Conservation (phyloP, 2,329 filamentous ascomycete species). For the Daldinia sp. region DNA sequence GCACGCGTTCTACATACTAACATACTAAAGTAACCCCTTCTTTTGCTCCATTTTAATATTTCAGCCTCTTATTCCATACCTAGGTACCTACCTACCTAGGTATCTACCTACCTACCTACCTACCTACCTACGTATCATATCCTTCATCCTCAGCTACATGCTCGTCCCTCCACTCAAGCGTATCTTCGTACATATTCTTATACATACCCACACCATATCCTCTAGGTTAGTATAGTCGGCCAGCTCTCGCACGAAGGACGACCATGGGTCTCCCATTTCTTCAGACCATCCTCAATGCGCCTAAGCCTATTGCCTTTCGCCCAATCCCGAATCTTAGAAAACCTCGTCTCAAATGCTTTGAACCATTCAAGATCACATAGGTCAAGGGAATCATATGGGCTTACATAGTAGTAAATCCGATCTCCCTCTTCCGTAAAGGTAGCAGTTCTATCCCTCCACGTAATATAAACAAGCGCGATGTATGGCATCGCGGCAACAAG, state of each 20-base stretch:
- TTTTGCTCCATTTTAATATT: neutral
- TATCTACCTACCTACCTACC: neutral
- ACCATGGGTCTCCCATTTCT: neutral
- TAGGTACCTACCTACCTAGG: too few species aligned
- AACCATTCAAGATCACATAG: neutral
- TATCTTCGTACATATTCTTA: too few species aligned
- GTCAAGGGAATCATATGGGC: neutral
- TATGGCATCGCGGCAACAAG: neutral
- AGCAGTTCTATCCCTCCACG: neutral
- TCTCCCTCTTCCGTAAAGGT: neutral
- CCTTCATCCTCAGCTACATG: neutral
- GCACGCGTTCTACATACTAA: neutral
- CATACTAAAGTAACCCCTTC: neutral
- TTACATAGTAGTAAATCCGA: neutral
- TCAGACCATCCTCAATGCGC: neutral
- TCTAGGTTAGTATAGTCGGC: too few species aligned
- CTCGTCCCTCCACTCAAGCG: too few species aligned
- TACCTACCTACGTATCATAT: neutral
- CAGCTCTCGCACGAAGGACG: neutral
- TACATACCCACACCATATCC: too few species aligned
- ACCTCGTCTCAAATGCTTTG: neutral
- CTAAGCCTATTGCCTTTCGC: neutral
- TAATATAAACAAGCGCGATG: neutral
- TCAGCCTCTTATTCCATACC: neutral
- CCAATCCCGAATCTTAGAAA: neutral